Base-by-base conservation (phyloP, 164 flowering plant genomes). In the Buxus sempervirens region DNA sequence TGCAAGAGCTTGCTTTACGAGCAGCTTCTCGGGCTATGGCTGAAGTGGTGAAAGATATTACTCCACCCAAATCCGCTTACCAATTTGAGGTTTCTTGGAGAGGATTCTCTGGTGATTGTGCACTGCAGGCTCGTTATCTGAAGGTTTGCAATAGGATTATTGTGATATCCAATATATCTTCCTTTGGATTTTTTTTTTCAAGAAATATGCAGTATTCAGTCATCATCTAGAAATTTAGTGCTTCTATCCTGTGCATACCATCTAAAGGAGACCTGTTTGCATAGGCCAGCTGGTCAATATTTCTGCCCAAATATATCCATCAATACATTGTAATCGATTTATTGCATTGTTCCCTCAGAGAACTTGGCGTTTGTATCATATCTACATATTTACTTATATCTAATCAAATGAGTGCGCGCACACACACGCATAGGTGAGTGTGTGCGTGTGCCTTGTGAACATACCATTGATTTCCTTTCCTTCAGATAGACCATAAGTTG, bases 71-170 rank as follows among this genome's bases (percentile, higher is more conserved):
- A 53, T 81, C 99, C 60, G 99, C 99, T 51, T 95, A 90, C 75
- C 86, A 92, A 73, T 95, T 95, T 77, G 99, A 92, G 79, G 81
- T 74, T 75, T 84, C 91, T 54, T 95, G 99, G 99, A 82, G 86
- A 71, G 88, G 93, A 41, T 72, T 92, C 12, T 83, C 86, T 74
- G 97, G 92, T 63, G 89, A 90, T 70, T 83, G 58, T 74, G 72
- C 78, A 18, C 72, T 86, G 61, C 97, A 95, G 75, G 83, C 85
- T 73, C 80, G 68, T 51, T 77, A 89, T 14, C 75, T 95, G 71
- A 95, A 92, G 97, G 99, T 95, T 19, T 71, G 67, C 45, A 23
- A n/a, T n/a, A 38, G 9, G 25, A 53, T 18, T 54, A 14, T 54
- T 49, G 62, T 13, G 56, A 15, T 45, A 41, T 21, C 16, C 21